phyloP scores from a whole-genome alignment of 345 rosid species.

The Pistacia vera region DNA sequence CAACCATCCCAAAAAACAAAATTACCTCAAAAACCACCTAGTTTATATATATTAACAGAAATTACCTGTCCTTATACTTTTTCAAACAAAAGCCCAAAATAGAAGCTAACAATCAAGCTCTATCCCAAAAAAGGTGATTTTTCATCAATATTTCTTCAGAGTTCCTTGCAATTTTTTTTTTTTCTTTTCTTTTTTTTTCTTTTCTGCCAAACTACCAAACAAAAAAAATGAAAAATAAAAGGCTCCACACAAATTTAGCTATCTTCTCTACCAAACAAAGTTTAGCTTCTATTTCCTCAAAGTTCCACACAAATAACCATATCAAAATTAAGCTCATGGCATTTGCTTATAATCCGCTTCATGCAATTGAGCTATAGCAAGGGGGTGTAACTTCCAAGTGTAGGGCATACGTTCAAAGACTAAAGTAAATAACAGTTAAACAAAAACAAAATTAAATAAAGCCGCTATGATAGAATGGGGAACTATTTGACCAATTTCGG shows the following conservation, averaged over 20 bases:
- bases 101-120: neutral
- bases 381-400: neutral
- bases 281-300: neutral
- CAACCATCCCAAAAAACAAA: neutral
- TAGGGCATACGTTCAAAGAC: too few relatives aligned
- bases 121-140: neutral
- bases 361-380: neutral
- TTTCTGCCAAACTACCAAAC: neutral
- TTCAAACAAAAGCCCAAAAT: neutral
- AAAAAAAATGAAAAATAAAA: too few relatives aligned
- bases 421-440: too few relatives aligned
- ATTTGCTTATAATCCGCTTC: too few relatives aligned
- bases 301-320: neutral
- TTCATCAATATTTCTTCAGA: neutral
- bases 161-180: neutral
- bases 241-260: too few relatives aligned
- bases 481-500: slow-evolving; percentile 2
- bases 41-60: too few relatives aligned
- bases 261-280: too few relatives aligned
- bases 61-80: too few relatives aligned
- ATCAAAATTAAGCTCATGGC: neutral
- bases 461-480: neutral
- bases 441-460: too few relatives aligned
- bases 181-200: neutral
- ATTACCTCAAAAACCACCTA: neutral